Base-by-base conservation (phyloP, 2,329 filamentous ascomycete genomes). In the Fusarium caatingaense region DNA sequence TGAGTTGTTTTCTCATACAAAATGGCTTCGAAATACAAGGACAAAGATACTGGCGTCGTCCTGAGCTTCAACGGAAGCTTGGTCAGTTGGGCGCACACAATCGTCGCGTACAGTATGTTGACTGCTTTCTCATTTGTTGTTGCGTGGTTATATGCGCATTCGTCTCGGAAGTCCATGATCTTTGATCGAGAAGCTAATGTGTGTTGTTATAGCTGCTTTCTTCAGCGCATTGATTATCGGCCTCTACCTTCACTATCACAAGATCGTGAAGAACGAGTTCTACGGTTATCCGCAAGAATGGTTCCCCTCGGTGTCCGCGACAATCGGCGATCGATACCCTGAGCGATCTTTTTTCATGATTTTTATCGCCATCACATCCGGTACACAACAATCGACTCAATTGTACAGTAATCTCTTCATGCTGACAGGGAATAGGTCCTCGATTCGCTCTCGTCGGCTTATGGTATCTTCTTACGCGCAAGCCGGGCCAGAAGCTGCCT, bases 201-300 rank as follows among this genome's bases (percentile, higher is more conserved):
- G 9, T 57, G 9, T 21, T 51, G n/a, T 47, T 68, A 42, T 73
- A 93, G 91, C 87, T 76, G 94, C 95, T 60, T 98, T 98, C 78
- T 71, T 97, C 69, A 93, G 93, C 78, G 95, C 95, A 64, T 85
- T 98, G 71, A 79, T 95, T 59, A 90, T 97, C 66, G 95, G 95
- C 72, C 84, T 91, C 59, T 87, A 85, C 58, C 87, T 99, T 50
- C 96, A 99, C 82, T 98, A 96, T 83, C 88, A 92, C 78, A 99
- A 99, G 84, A 99, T 99, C 74, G 96, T 99, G 59, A 86, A 98
- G 81, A 99, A 99, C 82, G 94, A 99, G 81, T 92, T 94, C 83
- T 97, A 94, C 80, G 93, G 93, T 74, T 97, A 97, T 78, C 94
- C 94, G 3, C 86, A 97, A 73, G 94, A 98, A 85, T 98, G 94